These are phyloP conservation scores for Eremochloa ophiuroides DNA, from an alignment of 176 grass and related monocot genomes.

Conservation along the genomic window DNA sequence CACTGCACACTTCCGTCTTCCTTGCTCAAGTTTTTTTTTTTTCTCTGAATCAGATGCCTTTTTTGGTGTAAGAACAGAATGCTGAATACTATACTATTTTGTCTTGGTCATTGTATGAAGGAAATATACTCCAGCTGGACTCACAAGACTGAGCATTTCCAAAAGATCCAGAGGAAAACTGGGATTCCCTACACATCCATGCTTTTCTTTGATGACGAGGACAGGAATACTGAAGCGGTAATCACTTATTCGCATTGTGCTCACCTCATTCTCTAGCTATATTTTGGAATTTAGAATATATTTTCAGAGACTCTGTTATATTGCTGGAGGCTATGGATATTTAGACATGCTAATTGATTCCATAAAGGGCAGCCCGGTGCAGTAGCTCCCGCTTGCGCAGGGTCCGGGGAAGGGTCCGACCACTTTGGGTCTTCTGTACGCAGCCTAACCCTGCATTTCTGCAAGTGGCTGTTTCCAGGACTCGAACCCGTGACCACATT, in stretches of 20 bases:
- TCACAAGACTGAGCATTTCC: constrained; percentile 91
- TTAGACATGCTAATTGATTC: neutral
- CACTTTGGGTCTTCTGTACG: no score
- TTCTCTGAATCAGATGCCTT: neutral
- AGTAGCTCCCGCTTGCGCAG: no score
- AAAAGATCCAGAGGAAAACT: constrained; percentile 73
- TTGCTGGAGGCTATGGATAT: neutral
- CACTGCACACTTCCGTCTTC: neutral
- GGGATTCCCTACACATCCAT: constrained; percentile 68
- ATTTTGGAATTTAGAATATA: neutral
- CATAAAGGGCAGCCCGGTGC: no score
- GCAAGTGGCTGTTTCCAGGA: no score
- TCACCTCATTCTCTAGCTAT: neutral
- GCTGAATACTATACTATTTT: neutral
- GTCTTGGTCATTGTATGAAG: constrained; percentile 31
- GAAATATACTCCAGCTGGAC: constrained; percentile 93
- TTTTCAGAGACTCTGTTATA: neutral
- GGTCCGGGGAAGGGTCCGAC: no score
- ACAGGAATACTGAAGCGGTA: constrained; percentile 73
- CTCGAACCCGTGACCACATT: no score
- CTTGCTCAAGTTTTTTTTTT: neutral
- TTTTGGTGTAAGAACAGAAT: neutral
- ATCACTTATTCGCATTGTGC: constrained; percentile 16
- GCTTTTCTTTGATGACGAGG: constrained; percentile 91
- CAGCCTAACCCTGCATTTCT: no score